These are phyloP conservation scores for Naganishia vishniacii DNA, from an alignment of 768 basidiomycete species.

Conservation along the genomic window DNA sequence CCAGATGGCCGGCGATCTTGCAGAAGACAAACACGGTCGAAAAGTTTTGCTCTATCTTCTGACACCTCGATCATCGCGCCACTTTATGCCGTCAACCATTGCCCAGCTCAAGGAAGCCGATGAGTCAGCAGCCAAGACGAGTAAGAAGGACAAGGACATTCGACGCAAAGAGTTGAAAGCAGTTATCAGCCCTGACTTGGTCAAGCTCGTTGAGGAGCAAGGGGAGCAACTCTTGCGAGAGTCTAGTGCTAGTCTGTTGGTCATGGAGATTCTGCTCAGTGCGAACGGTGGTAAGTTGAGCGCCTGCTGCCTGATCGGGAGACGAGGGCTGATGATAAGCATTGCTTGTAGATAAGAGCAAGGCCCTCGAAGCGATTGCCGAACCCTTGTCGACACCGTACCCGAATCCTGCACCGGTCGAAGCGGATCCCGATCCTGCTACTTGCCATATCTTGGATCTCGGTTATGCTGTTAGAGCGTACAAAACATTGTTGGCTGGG, in stretches of 20 bases:
- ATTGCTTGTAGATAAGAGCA: conserved; percentile 60
- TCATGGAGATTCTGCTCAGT: conserved; percentile 75
- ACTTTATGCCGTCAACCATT: conserved; percentile 81
- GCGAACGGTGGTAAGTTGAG: conserved; percentile 72
- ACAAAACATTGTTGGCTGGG: conserved; percentile 84
- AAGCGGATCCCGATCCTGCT: conserved; percentile 48
- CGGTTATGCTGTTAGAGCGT: conserved; percentile 72
- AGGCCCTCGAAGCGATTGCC: conserved; percentile 61
- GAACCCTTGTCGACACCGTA: conserved; percentile 54
- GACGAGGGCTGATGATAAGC: not conserved
- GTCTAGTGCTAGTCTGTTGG: conserved; percentile 70
- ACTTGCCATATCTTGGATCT: conserved; percentile 69
- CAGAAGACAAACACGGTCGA: conserved; percentile 62
- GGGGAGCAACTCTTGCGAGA: conserved; percentile 64
- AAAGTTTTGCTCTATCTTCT: conserved; percentile 76
- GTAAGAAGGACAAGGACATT: conserved; percentile 68
- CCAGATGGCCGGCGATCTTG: conserved; percentile 55
- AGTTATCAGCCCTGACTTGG: conserved; percentile 66
- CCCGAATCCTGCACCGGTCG: conserved; percentile 54
- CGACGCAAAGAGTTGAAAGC: conserved; percentile 66
- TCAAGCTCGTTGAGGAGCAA: conserved; percentile 64
- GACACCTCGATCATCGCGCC: conserved; percentile 71
- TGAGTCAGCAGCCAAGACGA: conserved; percentile 61
- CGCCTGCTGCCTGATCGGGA: too few relatives aligned
- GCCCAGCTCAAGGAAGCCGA: conserved; percentile 69